These are phyloP conservation scores for Ciborinia camelliae DNA, from an alignment of 2,329 filamentous ascomycete species.

Conservation along the genomic window DNA sequence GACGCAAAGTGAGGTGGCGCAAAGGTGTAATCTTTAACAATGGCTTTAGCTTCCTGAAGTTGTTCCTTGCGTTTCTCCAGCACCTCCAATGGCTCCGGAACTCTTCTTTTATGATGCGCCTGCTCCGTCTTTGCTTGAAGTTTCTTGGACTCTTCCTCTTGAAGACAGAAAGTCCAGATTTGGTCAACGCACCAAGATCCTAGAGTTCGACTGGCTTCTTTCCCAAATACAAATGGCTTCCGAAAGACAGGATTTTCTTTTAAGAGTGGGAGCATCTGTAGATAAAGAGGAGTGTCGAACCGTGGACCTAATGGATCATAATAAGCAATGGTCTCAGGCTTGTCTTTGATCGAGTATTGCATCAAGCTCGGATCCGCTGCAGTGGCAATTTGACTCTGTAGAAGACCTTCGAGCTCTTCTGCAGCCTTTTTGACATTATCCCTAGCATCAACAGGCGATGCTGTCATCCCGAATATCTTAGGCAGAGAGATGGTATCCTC, in stretches of 20 bases:
- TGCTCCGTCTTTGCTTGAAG: conserved; percentile 55
- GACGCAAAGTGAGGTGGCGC: conserved; percentile 36
- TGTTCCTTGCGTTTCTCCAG: conserved; percentile 52
- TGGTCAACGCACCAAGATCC: conserved; percentile 83
- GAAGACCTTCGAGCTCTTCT: conserved; percentile 67
- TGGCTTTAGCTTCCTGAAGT: conserved; percentile 55
- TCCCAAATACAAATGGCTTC: conserved; percentile 48
- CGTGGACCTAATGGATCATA: conserved; percentile 47
- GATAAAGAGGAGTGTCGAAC: conserved; percentile 63
- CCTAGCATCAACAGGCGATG: conserved; percentile 85
- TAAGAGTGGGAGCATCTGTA: conserved; percentile 51
- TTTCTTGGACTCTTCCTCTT: conserved; percentile 58
- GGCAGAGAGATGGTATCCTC: conserved; percentile 52
- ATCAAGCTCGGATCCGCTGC: conserved; percentile 58
- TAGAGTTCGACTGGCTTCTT: conserved; percentile 59
- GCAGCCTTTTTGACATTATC: conserved; percentile 69
- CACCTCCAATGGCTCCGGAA: conserved; percentile 37
- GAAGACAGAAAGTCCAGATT: conserved; percentile 70
- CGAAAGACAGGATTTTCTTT: conserved; percentile 44
- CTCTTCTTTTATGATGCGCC: conserved; percentile 37
- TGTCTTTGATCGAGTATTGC: conserved; percentile 56
- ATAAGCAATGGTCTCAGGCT: conserved; percentile 56
- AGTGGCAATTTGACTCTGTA: conserved; percentile 83
- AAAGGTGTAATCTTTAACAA: conserved; percentile 54
- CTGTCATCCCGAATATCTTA: conserved; percentile 92